Percentiles rank a stretch among this genome's conserved stretches.
phyloP scores from a whole-genome alignment of 495 filamentous ascomycete genomes.

The Pseudevernia furfuracea region DNA sequence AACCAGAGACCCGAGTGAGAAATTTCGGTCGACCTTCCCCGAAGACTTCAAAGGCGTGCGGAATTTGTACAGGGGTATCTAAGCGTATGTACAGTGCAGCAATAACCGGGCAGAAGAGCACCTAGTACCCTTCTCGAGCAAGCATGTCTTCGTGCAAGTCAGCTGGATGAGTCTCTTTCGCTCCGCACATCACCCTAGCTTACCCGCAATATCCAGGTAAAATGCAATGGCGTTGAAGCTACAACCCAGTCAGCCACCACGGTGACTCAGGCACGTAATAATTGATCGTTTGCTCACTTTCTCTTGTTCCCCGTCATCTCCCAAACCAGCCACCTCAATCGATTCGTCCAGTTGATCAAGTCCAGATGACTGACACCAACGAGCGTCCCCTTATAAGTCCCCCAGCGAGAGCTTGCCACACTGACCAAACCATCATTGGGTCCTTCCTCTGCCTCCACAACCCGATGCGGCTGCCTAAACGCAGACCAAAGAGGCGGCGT shows the following conservation, averaged over 20 bases:
- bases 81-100: background rate
- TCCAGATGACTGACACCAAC: slow-evolving; percentile 82
- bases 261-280: accelerated
- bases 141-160: slow-evolving; percentile 31
- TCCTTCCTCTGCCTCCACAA: slow-evolving; percentile 66
- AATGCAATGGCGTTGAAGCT: slow-evolving; percentile 96
- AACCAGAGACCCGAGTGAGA: background rate
- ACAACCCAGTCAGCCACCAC: background rate
- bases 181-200: slow-evolving; percentile 17
- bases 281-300: slow-evolving; percentile 36
- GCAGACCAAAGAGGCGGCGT: slow-evolving; percentile 60
- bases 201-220: slow-evolving; percentile 80
- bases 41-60: background rate
- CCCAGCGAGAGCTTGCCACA: slow-evolving; percentile 78
- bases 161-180: background rate
- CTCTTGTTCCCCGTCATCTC: slow-evolving; percentile 59
- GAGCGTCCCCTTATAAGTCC: slow-evolving; percentile 88
- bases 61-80: slow-evolving; percentile 4
- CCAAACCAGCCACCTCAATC: slow-evolving; percentile 62
- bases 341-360: slow-evolving; percentile 93
- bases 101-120: background rate
- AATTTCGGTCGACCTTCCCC: background rate
- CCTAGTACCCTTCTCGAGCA: slow-evolving; percentile 30
- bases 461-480: slow-evolving; percentile 63
- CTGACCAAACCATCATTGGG: slow-evolving; percentile 91